These are phyloP conservation scores for Stagonosporopsis chrysanthemi DNA, from an alignment of 2,329 filamentous ascomycete species.

Conservation along the genomic window DNA sequence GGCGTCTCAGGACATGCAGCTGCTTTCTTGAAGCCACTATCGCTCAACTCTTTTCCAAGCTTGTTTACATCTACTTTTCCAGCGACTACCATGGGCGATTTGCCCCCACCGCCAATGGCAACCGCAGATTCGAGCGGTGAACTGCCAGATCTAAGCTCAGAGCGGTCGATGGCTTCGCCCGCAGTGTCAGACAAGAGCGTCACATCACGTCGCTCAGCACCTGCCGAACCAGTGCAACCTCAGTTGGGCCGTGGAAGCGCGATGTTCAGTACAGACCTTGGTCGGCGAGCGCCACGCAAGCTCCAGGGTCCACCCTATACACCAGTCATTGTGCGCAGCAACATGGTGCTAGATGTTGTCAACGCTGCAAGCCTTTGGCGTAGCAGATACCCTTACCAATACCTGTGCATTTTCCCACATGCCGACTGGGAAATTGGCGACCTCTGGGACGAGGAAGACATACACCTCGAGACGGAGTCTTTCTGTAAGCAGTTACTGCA, in stretches of 20 bases:
- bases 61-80: not conserved
- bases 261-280: slow-evolving; percentile 43
- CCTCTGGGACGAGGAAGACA: slow-evolving; percentile 46
- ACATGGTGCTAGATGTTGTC: slow-evolving; percentile 26
- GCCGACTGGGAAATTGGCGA: slow-evolving; percentile 39
- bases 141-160: not conserved
- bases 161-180: slow-evolving; percentile 1
- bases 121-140: not conserved
- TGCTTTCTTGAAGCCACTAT: slow-evolving; percentile 5
- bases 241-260: slow-evolving; percentile 21
- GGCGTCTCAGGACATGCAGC: slow-evolving; percentile 10
- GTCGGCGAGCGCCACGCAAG: slow-evolving; percentile 27
- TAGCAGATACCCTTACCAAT: slow-evolving; percentile 33
- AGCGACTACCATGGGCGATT: slow-evolving; percentile 8
- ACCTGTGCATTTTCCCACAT: slow-evolving; percentile 38
- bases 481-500: slow-evolving; percentile 40
- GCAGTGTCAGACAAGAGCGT: slow-evolving; percentile 21
- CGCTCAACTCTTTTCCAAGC: slow-evolving; percentile 4
- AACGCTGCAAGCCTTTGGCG: slow-evolving; percentile 33
- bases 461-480: slow-evolving; percentile 38
- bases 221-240: slow-evolving; percentile 12
- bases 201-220: slow-evolving; percentile 3
- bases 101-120: slow-evolving; percentile 7
- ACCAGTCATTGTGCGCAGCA: slow-evolving; percentile 37
- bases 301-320: slow-evolving; percentile 21